These are phyloP conservation scores for Russula compacta DNA, from an alignment of 768 basidiomycete genomes.

Conservation along the genomic window DNA sequence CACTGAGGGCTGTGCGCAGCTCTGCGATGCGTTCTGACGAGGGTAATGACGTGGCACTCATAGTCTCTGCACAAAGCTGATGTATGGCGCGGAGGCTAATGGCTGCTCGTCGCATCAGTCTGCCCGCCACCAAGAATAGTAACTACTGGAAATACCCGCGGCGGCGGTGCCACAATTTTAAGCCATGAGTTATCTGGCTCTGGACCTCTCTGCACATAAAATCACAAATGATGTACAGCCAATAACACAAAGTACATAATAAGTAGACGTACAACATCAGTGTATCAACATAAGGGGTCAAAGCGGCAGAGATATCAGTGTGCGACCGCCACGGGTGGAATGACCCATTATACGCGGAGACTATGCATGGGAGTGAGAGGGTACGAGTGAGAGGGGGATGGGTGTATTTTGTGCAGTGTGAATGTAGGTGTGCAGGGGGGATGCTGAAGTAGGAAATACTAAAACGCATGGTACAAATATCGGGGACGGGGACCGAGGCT, in stretches of 20 bases:
- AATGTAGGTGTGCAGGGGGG: background rate
- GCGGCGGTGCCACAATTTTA: background rate
- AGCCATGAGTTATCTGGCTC: background rate
- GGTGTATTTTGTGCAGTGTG: slow-evolving; percentile 1
- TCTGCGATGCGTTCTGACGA: slow-evolving; percentile 41
- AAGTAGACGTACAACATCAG: slow-evolving; percentile 13
- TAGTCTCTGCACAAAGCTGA: background rate
- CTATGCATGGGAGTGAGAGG: background rate
- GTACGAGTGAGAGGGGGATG: background rate
- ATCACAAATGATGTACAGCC: slow-evolving; percentile 8
- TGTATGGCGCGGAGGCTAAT: background rate
- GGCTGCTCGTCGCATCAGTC: background rate
- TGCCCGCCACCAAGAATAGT: too few species aligned
- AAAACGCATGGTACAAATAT: slow-evolving; percentile 17
- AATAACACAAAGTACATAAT: slow-evolving; percentile 9
- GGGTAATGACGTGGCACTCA: slow-evolving; percentile 10
- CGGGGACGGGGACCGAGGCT: slow-evolving; percentile 5
- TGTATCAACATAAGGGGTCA: background rate
- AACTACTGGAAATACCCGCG: background rate
- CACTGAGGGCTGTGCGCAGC: slow-evolving; percentile 42
- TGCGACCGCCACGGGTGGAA: background rate
- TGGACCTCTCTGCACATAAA: background rate
- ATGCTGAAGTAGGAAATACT: slow-evolving; percentile 2
- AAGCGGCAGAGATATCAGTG: background rate
- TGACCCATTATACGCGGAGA: background rate